Evolutionary conservation across 371 early-diverging fungal species (phyloP).

Genomic region (Lichtheimia hyalospora): DNA sequence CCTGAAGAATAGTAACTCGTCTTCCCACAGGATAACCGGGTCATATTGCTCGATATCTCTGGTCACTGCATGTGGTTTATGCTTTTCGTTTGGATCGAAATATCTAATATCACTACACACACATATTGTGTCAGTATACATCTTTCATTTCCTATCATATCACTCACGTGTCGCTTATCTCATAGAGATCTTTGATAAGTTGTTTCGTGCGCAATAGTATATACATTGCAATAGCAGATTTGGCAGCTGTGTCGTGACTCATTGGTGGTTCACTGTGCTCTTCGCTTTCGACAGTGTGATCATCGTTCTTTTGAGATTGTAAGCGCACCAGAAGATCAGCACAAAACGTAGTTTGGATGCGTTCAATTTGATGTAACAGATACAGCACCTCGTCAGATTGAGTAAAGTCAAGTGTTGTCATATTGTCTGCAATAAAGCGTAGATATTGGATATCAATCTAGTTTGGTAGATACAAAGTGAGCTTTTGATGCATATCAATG

Average conservation of each 20-base stretch:
- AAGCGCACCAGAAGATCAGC: constrained; percentile 56
- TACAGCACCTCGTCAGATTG: constrained; percentile 78
- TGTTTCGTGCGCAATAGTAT: constrained; percentile 64
- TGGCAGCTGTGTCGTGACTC: constrained; percentile 22
- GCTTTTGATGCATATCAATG: background rate
- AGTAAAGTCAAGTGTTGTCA: constrained; percentile 73
- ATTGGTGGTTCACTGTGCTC: constrained; percentile 15
- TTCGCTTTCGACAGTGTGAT: constrained; percentile 7
- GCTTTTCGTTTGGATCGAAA: constrained; percentile 9
- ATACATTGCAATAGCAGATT: constrained; percentile 43
- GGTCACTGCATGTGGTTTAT: constrained; percentile 9
- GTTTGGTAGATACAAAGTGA: background rate
- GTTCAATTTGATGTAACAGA: constrained; percentile 68
- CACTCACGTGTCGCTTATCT: constrained; percentile 63
- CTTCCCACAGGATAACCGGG: constrained; percentile 21
- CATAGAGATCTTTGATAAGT: constrained; percentile 61
- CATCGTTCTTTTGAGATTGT: constrained; percentile 21
- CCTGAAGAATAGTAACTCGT: constrained; percentile 19
- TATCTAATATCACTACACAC: constrained; percentile 6
- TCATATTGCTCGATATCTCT: constrained; percentile 5
- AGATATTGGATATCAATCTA: constrained; percentile 61
- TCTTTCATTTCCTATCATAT: constrained; percentile 2
- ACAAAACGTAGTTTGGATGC: constrained; percentile 69
- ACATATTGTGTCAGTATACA: background rate
- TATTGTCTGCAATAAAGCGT: constrained; percentile 80